phyloP scores from a whole-genome alignment of 768 basidiomycete genomes.

The Boletus sp. region DNA sequence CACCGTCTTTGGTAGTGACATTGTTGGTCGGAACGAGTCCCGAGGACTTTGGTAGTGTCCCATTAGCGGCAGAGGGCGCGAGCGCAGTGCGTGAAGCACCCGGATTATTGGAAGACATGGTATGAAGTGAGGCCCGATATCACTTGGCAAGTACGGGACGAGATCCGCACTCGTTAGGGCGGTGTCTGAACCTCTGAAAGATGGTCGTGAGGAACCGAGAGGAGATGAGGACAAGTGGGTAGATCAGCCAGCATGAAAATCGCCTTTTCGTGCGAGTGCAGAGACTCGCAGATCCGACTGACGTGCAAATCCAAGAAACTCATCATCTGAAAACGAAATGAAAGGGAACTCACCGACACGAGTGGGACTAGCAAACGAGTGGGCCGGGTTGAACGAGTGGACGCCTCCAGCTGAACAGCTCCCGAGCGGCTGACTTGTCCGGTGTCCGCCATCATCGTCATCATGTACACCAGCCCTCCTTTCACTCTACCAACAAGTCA shows the following conservation, averaged over 20 bases:
- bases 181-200: conserved; percentile 1
- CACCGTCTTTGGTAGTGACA: conserved; percentile 73
- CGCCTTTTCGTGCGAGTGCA: conserved; percentile 34
- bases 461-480: background rate
- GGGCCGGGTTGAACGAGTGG: too few relatives aligned
- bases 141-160: too few relatives aligned
- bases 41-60: conserved; percentile 40
- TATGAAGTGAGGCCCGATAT: background rate
- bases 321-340: conserved; percentile 35
- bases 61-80: conserved; percentile 30
- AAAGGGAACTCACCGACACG: conserved; percentile 19
- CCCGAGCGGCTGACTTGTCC: conserved; percentile 19
- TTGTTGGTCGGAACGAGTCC: conserved; percentile 78
- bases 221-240: background rate
- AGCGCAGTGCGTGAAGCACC: conserved; percentile 30
- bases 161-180: too few relatives aligned
- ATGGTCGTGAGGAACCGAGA: too few relatives aligned
- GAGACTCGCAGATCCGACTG: conserved; percentile 45
- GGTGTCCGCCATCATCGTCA: background rate
- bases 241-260: conserved; percentile 41
- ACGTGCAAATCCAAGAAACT: conserved; percentile 58
- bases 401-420: too few relatives aligned
- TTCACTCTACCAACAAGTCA: background rate
- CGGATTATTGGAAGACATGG: conserved; percentile 32
- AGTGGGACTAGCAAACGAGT: background rate